Evolutionary conservation across 2,329 filamentous ascomycete species (phyloP).

Genomic region (Fusarium humuli): DNA sequence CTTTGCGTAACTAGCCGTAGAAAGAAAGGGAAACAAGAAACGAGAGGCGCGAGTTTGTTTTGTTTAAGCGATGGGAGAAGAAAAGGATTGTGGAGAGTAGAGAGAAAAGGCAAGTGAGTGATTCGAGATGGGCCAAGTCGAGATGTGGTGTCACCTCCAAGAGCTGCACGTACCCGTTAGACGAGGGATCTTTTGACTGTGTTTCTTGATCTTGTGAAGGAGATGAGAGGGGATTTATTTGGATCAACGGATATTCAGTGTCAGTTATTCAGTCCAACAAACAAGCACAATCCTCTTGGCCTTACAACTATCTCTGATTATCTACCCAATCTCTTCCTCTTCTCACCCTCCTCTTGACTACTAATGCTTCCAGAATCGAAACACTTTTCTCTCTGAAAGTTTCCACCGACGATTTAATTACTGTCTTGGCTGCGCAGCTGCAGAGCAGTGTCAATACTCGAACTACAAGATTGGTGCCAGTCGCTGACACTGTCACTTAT

Average conservation of each 20-base stretch:
- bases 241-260: neutral
- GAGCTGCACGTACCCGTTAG: slow-evolving; percentile 32
- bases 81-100: neutral
- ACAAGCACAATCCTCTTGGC: slow-evolving; percentile 8
- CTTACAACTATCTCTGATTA: neutral
- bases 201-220: neutral
- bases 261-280: neutral
- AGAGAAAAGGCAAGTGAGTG: slow-evolving; percentile 1
- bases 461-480: neutral
- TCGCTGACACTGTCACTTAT: neutral
- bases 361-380: neutral
- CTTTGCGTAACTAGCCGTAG: slow-evolving; percentile 16
- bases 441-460: slow-evolving; percentile 2
- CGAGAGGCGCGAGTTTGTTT: neutral
- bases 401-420: neutral
- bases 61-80: slow-evolving; percentile 11
- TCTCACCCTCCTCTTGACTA: neutral
- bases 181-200: slow-evolving; percentile 11
- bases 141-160: slow-evolving; percentile 27
- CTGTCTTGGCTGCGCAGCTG: neutral
- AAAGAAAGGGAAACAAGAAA: slow-evolving; percentile 1
- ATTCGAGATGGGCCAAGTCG: slow-evolving; percentile 26
- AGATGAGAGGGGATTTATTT: neutral
- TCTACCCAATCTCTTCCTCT: neutral
- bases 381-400: neutral